Base-by-base conservation (phyloP, 169 alveolate genomes). In the Plasmodium knowlesi region DNA sequence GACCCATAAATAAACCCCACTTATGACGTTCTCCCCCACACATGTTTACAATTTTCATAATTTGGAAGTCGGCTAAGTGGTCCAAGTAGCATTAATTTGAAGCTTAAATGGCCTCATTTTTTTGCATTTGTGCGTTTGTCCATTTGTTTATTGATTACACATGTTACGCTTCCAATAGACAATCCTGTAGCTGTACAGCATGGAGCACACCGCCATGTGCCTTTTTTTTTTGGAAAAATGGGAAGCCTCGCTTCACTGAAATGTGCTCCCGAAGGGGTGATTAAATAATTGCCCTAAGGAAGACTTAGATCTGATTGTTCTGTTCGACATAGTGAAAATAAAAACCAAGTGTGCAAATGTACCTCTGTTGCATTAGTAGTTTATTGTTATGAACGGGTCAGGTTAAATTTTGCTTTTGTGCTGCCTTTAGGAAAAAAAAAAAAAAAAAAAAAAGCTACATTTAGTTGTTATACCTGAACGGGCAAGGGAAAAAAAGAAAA, bases 261-360 rank as follows among this genome's bases (percentile, higher is more conserved):
- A 67, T 67, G 76, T 67, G 9, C 37, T 5, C 34, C 30, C n/a
- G 16, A 19, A 67, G 37, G 30, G 76, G 4, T 67, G 30, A 67
- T 67, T 67, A 67, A 67, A 67, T 22, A 22, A 2, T 67, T 67
- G 14, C 76, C 76, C 5, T 67, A 22, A 22, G 37, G 76, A 67
- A 28, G 14, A 67, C 84, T 39, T 22, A 22, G 73, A 5, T 30
- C 19, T 79, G n/a, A 79, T 22, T 41, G 46, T 79, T 39, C 37
- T 9, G 39, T 67, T 19, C 76, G n/a, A 25, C 19, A 67, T 67
- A 10, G 19, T 25, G 30, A 10, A 67, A 19, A 67, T 9, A 67
- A 67, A 67, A 67, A 6, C 57, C 14, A 79, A 34, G 84, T 79
- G 84, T 79, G 70, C 84, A 79, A 79, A 79, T 79, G 19, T 67